Evolutionary conservation across 345 rosid species (phyloP), one percentile per base, ranked within the genome.

Genomic region (Lepidium africanum): DNA sequence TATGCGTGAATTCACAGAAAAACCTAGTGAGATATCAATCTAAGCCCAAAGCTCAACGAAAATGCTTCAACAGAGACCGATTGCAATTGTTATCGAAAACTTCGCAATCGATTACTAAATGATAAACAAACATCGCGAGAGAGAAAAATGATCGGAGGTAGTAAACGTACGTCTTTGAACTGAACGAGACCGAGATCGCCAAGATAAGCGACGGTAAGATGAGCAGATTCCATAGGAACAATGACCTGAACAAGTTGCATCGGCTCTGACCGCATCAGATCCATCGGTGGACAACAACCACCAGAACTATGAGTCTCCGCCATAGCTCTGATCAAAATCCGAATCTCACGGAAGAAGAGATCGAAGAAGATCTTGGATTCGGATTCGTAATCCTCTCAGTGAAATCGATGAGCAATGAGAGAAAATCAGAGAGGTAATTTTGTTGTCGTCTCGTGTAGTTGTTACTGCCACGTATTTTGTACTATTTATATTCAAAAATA

Each of bases 241-340:
- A 91, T 88, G 81, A 91, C 76, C 73, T 88, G 99, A 33, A 88
- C 91, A 81, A 94, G 83, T 43, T 91, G 97, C 99, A 90, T 91
- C 71, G 89, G 66, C 81, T 94, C 99, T 5, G 99, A 94, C 55
- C 95, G 81, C 70, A 94, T 71, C 69, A 94, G 96, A 86, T 90
- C 99, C 94, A 94, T 91, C 82, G 92, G 84, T 69, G 96, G 98
- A 50, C 87, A 83, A 75, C 89, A 92, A 50, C 93, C 92, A 63
- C 82, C 80, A 61, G 80, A 80, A 74, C 86, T 89, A 9, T 60
- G 65, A 12, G 21, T 71, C 57, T 73, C 92, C 75, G 64, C 90
- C 87, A 91, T 90, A 63, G 2, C 66, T 56, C 32, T 10, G 43
- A 37, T 56, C 32, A 0, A 36, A 57, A 42, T 50, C 32, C 45